Evolutionary conservation across 2,329 filamentous ascomycete genomes (phyloP).

Genomic region (Rhexocercosporidium sp.): DNA sequence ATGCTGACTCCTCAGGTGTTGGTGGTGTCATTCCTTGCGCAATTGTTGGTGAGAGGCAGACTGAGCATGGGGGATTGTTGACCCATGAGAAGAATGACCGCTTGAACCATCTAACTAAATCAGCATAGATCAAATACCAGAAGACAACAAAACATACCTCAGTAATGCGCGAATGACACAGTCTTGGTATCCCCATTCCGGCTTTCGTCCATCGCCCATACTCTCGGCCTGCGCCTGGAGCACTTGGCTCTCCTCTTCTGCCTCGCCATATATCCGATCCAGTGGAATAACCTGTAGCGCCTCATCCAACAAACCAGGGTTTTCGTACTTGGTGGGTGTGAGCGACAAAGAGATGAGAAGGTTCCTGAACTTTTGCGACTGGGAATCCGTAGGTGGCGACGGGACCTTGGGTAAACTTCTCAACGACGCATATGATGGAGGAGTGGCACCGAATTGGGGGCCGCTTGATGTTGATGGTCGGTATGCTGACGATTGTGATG

Average conservation of each 20-base stretch:
- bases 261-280: slow-evolving; percentile 90
- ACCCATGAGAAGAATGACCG: slow-evolving; percentile 95
- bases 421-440: slow-evolving; percentile 65
- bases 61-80: slow-evolving; percentile 87
- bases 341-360: slow-evolving; percentile 84
- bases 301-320: slow-evolving; percentile 91
- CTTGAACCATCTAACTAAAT: slow-evolving; percentile 81
- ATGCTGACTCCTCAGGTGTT: slow-evolving; percentile 86
- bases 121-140: slow-evolving; percentile 14
- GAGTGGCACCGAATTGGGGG: slow-evolving; percentile 44
- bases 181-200: slow-evolving; percentile 97
- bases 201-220: slow-evolving; percentile 77
- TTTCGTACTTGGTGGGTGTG: slow-evolving; percentile 94
- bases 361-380: slow-evolving; percentile 78
- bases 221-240: slow-evolving; percentile 87
- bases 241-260: slow-evolving; percentile 91
- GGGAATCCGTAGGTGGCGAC: slow-evolving; percentile 73
- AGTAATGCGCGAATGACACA: slow-evolving; percentile 90
- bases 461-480: slow-evolving; percentile 55
- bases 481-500: slow-evolving; percentile 40
- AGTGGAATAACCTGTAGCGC: slow-evolving; percentile 85
- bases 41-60: slow-evolving; percentile 82
- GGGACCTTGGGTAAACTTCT: slow-evolving; percentile 73
- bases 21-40: slow-evolving; percentile 83
- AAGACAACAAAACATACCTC: slow-evolving; percentile 61